Base-by-base conservation (phyloP, 257 asterid species). In the Cruciata laevipes region DNA sequence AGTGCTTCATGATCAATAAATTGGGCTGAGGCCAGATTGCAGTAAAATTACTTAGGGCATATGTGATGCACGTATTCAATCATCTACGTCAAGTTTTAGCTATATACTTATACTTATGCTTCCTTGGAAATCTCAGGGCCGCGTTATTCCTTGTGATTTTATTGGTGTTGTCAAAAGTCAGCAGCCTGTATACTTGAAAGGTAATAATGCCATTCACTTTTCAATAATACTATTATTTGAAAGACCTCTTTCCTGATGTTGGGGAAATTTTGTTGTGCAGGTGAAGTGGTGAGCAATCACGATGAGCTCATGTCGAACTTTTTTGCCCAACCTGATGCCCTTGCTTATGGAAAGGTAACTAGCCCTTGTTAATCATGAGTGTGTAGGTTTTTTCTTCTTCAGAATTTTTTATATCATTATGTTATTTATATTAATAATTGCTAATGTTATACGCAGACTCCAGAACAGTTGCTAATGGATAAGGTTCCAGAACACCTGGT, bases 251-350 rank as follows among this genome's bases (percentile, higher is more conserved):
- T 20, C 58, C n/a, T 69, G 38, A 44, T 57, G 31, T 24, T 49
- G 20, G 65, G 11, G 25, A 33, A 67, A 11, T 11, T 49, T 8
- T 18, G 10, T 42, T 67, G 57, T 78, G 51, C 87, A 94, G 99
- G 88, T 82, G 97, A 94, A 83, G 70, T 87, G 72, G 99, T 90
- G 71, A 84, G 86, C 70, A 90, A 94, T 87, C 99, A 94, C 60
- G 97, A 94, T 71, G 99, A 94, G 83, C 97, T 94, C 78, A 94
- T 94, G 99, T 94, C 99, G 0, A 94, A 94, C 92, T 94, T 90
- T 85, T 94, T 90, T 81, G 99, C 99, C 47, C 99, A 94, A 86
- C 96, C 99, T 24, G 99, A 94, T 81, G 99, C 99, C 73, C 95
- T 94, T 31, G 96, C 99, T 58, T 90, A 88, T 75, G 99, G 99